Evolutionary conservation across 306 rosid genomes (phyloP).

Genomic region (Cicer cuneatum): DNA sequence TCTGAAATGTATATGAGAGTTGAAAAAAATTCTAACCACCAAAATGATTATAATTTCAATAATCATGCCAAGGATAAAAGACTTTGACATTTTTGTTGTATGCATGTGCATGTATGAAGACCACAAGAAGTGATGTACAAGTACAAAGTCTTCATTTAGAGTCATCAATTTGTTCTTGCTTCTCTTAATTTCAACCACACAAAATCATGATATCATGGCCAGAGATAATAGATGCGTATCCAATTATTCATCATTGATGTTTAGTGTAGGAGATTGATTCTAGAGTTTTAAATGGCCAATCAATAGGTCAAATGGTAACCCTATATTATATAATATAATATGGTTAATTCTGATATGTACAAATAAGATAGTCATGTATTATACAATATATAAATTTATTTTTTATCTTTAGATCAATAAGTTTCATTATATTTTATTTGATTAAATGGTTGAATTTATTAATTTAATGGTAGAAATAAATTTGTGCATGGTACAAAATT

Average conservation of each 20-base stretch:
- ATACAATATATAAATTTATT: too few species aligned
- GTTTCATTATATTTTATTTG: too few species aligned
- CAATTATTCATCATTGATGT: conserved; percentile 27
- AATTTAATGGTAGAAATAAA: too few species aligned
- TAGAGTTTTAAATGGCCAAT: not conserved
- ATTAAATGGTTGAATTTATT: too few species aligned
- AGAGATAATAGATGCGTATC: conserved; percentile 27
- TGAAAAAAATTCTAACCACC: not conserved
- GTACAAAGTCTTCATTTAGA: not conserved
- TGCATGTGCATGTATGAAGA: conserved; percentile 45
- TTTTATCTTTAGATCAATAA: too few species aligned
- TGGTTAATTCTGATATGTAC: too few species aligned
- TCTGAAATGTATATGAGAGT: too few species aligned
- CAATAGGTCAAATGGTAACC: not conserved
- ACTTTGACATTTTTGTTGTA: conserved; percentile 34
- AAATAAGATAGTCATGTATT: too few species aligned
- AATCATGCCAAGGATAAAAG: conserved; percentile 45
- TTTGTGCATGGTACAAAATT: too few species aligned
- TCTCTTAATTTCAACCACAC: conserved; percentile 35
- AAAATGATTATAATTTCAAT: conserved; percentile 47
- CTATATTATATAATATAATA: too few species aligned
- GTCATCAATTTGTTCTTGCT: conserved; percentile 24
- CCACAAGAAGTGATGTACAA: conserved; percentile 23
- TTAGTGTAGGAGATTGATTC: not conserved
- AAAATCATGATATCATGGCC: not conserved